Evolutionary conservation across 2,329 filamentous ascomycete species (phyloP).

Genomic region (Fusarium duplospermum): DNA sequence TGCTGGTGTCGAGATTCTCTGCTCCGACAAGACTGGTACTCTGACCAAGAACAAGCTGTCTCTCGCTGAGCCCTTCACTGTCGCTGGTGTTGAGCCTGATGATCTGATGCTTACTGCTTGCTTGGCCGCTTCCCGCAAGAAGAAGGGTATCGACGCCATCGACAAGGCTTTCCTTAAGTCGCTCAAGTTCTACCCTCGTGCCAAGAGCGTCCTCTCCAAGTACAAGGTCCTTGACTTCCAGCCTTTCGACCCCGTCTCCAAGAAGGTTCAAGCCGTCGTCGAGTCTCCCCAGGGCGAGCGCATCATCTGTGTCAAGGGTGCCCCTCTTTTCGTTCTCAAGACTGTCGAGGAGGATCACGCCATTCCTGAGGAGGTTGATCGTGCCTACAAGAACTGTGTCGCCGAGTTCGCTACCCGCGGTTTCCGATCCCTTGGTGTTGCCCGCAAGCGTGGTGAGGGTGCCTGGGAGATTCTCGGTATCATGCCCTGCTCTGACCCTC

Average conservation of each 20-base stretch:
- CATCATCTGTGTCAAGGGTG: conserved; percentile 91
- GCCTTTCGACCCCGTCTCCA: conserved; percentile 92
- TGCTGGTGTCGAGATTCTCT: conserved; percentile 92
- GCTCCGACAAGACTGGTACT: conserved; percentile 94
- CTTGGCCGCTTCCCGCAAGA: conserved; percentile 90
- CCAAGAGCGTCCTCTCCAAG: conserved; percentile 82
- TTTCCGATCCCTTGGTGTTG: conserved; percentile 93
- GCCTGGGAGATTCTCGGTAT: conserved; percentile 94
- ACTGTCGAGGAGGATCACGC: conserved; percentile 88
- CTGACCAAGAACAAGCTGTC: conserved; percentile 95
- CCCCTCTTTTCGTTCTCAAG: conserved; percentile 87
- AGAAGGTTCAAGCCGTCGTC: conserved; percentile 89
- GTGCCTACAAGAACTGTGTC: conserved; percentile 92
- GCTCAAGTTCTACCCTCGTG: conserved; percentile 82
- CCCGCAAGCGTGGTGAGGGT: conserved; percentile 84
- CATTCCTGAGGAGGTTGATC: conserved; percentile 80
- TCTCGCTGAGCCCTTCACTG: conserved; percentile 84
- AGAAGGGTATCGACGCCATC: conserved; percentile 95
- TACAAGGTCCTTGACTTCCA: conserved; percentile 88
- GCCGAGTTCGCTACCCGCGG: conserved; percentile 92
- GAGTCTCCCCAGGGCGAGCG: conserved; percentile 85
- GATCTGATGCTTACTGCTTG: conserved; percentile 94
- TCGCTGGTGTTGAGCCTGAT: conserved; percentile 83
- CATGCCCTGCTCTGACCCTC: conserved; percentile 93
- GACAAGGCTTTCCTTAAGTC: conserved; percentile 95